Evolutionary conservation across 345 rosid genomes (phyloP).

Genomic region (Eucalyptus shirleyi): DNA sequence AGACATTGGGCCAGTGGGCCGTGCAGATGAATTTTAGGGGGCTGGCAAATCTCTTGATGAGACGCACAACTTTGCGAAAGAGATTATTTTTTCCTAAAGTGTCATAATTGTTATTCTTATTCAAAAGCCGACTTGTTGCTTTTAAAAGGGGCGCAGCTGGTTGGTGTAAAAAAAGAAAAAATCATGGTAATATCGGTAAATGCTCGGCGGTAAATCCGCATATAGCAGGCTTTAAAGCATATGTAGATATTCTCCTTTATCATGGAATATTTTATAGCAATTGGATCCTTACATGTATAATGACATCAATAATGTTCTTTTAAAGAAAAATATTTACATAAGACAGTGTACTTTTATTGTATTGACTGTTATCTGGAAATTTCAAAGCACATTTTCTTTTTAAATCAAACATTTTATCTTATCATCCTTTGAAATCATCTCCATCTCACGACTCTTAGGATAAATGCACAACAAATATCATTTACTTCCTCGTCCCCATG

Average conservation of each 20-base stretch:
- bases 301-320: too few species aligned
- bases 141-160: too few species aligned
- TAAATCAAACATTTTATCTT: background rate
- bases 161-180: too few species aligned
- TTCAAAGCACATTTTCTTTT: background rate
- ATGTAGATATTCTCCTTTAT: background rate
- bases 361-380: background rate
- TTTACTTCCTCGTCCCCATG: background rate
- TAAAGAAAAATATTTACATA: too few species aligned
- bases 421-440: background rate
- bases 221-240: background rate
- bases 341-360: rapidly evolving
- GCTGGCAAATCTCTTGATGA: background rate
- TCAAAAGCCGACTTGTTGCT: too few species aligned
- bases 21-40: background rate
- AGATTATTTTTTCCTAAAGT: too few species aligned
- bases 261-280: background rate
- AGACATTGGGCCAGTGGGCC: background rate
- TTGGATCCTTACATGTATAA: too few species aligned
- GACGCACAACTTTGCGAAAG: background rate
- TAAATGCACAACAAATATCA: background rate
- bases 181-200: background rate
- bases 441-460: background rate
- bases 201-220: too few species aligned
- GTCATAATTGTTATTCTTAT: too few species aligned